Evolutionary conservation across 2,329 filamentous ascomycete species (phyloP).

Genomic region (Phoma sp.): DNA sequence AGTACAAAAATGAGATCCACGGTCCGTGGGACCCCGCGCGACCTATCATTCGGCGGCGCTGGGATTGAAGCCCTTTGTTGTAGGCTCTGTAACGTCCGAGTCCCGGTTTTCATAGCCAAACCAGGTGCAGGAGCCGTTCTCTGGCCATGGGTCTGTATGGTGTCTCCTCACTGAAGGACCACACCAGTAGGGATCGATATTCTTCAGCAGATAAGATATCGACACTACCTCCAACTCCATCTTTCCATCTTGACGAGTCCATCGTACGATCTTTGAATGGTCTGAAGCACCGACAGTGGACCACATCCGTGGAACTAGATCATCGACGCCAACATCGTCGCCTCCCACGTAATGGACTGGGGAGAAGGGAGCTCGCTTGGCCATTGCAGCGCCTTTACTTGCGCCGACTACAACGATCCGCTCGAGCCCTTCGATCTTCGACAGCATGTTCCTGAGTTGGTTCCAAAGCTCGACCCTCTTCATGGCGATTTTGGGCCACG

Average conservation of each 20-base stretch:
- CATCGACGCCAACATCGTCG: conserved; percentile 44
- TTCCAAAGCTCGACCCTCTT: conserved; percentile 43
- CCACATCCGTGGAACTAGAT: conserved; percentile 46
- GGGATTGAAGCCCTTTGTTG: conserved; percentile 50
- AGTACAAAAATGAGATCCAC: conserved; percentile 99
- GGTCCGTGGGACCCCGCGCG: conserved; percentile 97
- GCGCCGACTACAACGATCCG: conserved; percentile 44
- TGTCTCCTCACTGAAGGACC: conserved; percentile 21
- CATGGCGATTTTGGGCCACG: conserved; percentile 43
- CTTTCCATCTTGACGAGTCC: conserved; percentile 36
- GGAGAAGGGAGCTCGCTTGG: conserved; percentile 44
- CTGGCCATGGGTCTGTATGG: conserved; percentile 38
- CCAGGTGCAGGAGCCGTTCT: conserved; percentile 40
- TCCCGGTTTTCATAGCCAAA: conserved; percentile 38
- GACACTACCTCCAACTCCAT: conserved; percentile 44
- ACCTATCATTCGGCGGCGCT: conserved; percentile 79
- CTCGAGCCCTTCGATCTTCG: conserved; percentile 38
- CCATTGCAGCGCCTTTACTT: conserved; percentile 42
- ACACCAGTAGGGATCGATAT: conserved; percentile 25
- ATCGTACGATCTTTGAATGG: conserved; percentile 40
- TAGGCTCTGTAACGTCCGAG: conserved; percentile 21
- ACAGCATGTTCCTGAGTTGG: conserved; percentile 39
- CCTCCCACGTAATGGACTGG: conserved; percentile 48
- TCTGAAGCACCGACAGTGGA: conserved; percentile 27
- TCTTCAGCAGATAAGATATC: conserved; percentile 25